These are phyloP conservation scores for Hanseniaspora valbyensis DNA, from an alignment of 805 yeast genomes.

Conservation along the genomic window DNA sequence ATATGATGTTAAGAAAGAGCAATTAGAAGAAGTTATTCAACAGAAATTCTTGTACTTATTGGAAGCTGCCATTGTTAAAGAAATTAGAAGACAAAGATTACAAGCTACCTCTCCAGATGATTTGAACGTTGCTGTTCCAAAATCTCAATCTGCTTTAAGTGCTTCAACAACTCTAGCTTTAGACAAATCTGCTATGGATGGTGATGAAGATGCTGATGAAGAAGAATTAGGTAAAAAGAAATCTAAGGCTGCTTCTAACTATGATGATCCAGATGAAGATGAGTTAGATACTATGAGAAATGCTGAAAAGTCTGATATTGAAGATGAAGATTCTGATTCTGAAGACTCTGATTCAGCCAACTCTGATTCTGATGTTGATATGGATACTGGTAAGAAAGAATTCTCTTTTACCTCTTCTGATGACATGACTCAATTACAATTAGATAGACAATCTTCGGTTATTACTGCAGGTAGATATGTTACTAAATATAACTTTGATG, in stretches of 20 bases:
- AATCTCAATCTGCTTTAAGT: constrained; percentile 38
- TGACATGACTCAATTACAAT: constrained; percentile 48
- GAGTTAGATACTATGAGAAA: constrained; percentile 81
- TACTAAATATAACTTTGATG: constrained; percentile 80
- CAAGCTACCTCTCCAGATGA: constrained; percentile 42
- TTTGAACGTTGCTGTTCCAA: constrained; percentile 62
- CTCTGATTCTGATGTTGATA: constrained; percentile 34
- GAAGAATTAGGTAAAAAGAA: constrained; percentile 51
- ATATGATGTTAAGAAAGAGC: constrained; percentile 74
- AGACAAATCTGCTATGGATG: constrained; percentile 38
- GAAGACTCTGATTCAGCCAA: constrained; percentile 32
- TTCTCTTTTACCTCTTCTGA: constrained; percentile 23
- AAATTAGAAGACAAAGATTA: constrained; percentile 69
- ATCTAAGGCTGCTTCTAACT: constrained; percentile 77
- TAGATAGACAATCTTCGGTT: constrained; percentile 77
- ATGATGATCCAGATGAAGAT: constrained; percentile 92
- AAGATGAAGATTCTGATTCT: constrained; percentile 39
- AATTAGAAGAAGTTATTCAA: constrained; percentile 60
- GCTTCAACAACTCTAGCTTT: constrained; percentile 29
- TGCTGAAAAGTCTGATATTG: constrained; percentile 70
- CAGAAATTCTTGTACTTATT: constrained; percentile 55
- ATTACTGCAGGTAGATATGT: constrained; percentile 62
- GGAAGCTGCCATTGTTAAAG: constrained; percentile 65
- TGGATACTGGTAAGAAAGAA: constrained; percentile 29
- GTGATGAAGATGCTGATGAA: constrained; percentile 50